phyloP scores from a whole-genome alignment of 2,329 filamentous ascomycete species.

The Annulohypoxylon truncatum region DNA sequence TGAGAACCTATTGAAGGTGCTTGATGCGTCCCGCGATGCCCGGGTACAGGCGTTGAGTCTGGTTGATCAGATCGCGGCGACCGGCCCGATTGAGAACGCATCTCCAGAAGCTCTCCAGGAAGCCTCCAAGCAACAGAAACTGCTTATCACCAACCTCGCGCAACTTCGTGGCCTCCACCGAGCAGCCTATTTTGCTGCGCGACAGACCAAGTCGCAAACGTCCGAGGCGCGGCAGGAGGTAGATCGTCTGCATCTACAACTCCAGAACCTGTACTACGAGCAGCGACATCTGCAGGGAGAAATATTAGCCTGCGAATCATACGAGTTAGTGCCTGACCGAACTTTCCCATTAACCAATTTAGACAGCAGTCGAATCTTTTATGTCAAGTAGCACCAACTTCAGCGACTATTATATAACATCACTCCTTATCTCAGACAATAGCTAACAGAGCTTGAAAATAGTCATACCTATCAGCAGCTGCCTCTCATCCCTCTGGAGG shows the following conservation, averaged over 20 bases:
- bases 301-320: conserved; percentile 89
- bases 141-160: conserved; percentile 80
- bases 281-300: conserved; percentile 91
- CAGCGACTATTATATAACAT: conserved; percentile 18
- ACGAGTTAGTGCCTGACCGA: conserved; percentile 73
- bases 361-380: neutral
- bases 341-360: neutral
- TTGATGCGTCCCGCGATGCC: conserved; percentile 78
- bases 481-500: conserved; percentile 83
- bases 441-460: conserved; percentile 39
- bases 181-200: conserved; percentile 80
- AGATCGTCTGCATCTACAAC: conserved; percentile 87
- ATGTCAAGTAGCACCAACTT: conserved; percentile 2
- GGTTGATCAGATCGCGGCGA: conserved; percentile 63
- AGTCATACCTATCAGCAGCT: conserved; percentile 90
- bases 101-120: conserved; percentile 65
- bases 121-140: conserved; percentile 81
- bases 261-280: conserved; percentile 97
- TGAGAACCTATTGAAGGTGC: conserved; percentile 72
- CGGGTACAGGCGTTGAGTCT: conserved; percentile 77
- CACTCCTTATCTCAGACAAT: conserved; percentile 33
- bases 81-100: conserved; percentile 58
- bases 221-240: conserved; percentile 91
- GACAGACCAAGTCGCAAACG: conserved; percentile 87
- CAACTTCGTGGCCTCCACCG: conserved; percentile 87